Evolutionary conservation across 2,329 filamentous ascomycete species (phyloP).

Genomic region (Colletotrichum agaves): DNA sequence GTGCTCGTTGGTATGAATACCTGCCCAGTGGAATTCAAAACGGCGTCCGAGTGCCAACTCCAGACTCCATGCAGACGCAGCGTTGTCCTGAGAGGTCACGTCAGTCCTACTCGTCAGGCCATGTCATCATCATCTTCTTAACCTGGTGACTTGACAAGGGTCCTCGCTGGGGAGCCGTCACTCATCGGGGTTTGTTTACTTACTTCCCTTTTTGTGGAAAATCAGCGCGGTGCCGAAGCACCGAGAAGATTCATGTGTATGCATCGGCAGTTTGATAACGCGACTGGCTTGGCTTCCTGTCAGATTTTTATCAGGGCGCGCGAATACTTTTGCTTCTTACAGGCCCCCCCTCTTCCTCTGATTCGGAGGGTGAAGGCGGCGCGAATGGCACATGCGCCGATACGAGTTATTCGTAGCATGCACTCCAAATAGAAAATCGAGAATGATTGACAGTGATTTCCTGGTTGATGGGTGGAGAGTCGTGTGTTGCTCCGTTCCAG

Average conservation of each 20-base stretch:
- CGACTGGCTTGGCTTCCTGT: conserved; percentile 10
- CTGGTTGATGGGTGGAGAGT: conserved; percentile 24
- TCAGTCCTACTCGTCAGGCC: background rate
- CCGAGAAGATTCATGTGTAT: conserved; percentile 8
- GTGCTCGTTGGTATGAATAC: background rate
- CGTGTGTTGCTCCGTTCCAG: conserved; percentile 25
- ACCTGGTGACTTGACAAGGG: background rate
- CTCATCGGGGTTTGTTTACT: background rate
- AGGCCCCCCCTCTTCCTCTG: background rate
- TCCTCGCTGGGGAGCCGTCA: background rate
- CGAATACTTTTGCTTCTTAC: conserved; percentile 1
- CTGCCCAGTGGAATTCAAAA: too few relatives aligned
- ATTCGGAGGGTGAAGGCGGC: background rate
- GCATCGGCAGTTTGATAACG: background rate
- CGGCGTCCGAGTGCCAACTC: too few relatives aligned
- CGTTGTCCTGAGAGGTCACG: background rate
- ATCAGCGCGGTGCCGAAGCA: background rate
- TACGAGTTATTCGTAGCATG: conserved; percentile 30
- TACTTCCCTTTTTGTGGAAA: conserved; percentile 8
- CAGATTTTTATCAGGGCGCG: background rate
- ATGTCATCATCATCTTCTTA: background rate
- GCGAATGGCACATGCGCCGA: conserved; percentile 2
- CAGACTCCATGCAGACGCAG: background rate
- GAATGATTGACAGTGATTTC: conserved; percentile 14
- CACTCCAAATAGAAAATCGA: conserved; percentile 13